Evolutionary conservation across 441 rosid genomes (phyloP), one percentile per base, ranked within the genome.

Genomic region (Brassica balearica): DNA sequence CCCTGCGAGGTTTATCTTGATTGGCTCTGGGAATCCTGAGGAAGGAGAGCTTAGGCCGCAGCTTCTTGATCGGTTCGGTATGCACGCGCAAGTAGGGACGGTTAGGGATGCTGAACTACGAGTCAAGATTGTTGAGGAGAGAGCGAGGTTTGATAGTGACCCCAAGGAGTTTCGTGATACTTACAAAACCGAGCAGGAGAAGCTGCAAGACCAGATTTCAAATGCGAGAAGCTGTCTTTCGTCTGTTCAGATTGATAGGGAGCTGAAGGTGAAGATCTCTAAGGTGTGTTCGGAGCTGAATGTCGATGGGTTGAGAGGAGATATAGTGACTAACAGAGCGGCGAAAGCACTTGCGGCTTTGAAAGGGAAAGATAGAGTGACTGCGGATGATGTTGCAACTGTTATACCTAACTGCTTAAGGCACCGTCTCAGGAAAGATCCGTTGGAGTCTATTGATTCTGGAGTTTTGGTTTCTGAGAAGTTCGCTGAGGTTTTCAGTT

Each of bases 41-140:
- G 99, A 93, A 82, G 99, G 98, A 2, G 99, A 95, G 85, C 91
- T 93, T 53, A 85, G 99, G 84, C 98, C 99, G 0, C 97, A 95
- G 83, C 90, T 95, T 62, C 96, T 95, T 65, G 98, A 95, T 73
- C 84, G 99, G 72, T 95, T 95, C 56, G 99, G 99, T 4, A 91
- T 95, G 98, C 99, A 95, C 7, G 99, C 98, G 0, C 99, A 95
- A 77, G 99, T 93, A 3, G 97, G 97, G 64, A 95, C 98, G 0
- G 99, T 95, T 8, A 90, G 90, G 78, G 99, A 96, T 80, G 98
- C 99, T 0, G 99, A 96, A 56, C 89, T 96, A 9, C 85, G 99
- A 43, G 98, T 96, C 82, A 92, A 96, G 84, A 96, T 96, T 15
- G 99, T 96, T n/a, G 98, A 93, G 82, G 97, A 96, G 89, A 88